Conservation (phyloP, 192 early-diverging fungal genomes). For the Rhizoclosmatium sp. region DNA sequence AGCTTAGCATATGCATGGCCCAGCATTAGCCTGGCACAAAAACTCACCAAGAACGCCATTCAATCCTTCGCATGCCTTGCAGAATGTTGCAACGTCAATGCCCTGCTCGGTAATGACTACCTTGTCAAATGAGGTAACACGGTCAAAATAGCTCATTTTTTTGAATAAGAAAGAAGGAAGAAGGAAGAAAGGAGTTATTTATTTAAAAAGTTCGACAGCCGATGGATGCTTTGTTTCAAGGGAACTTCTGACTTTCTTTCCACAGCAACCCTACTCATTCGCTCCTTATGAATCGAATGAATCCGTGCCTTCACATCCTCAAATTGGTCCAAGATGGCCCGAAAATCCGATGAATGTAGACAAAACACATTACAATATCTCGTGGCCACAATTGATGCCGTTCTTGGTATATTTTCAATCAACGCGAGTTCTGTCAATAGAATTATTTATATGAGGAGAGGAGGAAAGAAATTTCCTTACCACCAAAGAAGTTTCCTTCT, state of each 20-base stretch:
- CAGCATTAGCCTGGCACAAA: neutral
- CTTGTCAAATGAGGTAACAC: conserved; percentile 7
- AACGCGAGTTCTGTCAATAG: conserved; percentile 14
- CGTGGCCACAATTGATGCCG: conserved; percentile 6
- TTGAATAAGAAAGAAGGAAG: no score
- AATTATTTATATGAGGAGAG: conserved; percentile 1
- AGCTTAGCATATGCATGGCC: neutral
- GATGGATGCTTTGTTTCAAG: no score
- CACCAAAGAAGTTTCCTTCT: conserved; percentile 21
- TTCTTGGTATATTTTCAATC: conserved; percentile 21
- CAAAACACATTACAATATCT: neutral
- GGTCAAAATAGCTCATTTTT: conserved; percentile 29
- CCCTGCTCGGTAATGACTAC: conserved; percentile 22
- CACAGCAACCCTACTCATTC: no score
- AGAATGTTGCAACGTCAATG: conserved; percentile 29
- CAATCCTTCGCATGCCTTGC: conserved; percentile 34
- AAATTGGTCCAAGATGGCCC: conserved; percentile 9
- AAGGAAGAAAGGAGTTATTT: neutral
- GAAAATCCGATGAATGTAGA: conserved; percentile 1
- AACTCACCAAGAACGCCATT: conserved; percentile 24
- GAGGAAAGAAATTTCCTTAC: neutral
- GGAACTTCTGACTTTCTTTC: no score
- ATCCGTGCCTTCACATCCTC: no score
- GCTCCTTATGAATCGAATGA: no score
- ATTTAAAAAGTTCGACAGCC: neutral